Conservation (phyloP, 352 stramenopile genomes). For the Elongisporangium anandrum region DNA sequence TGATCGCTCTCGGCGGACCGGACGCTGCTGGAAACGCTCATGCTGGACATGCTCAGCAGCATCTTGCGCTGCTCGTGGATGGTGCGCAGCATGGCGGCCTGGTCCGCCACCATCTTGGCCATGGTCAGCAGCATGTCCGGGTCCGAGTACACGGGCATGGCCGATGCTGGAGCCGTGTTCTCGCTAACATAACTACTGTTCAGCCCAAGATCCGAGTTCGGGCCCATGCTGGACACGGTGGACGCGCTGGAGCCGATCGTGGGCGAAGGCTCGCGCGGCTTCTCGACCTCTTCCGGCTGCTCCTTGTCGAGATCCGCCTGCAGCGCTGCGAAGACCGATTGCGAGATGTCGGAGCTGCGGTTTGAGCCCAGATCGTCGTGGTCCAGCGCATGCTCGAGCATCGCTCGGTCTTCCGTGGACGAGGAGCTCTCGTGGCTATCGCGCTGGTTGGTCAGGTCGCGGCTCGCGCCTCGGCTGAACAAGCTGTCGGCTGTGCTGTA, state of each 20-base stretch:
- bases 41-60: background rate
- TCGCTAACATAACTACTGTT: background rate
- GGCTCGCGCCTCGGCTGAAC: background rate
- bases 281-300: background rate
- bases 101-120: background rate
- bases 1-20: background rate
- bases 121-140: background rate
- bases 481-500: background rate
- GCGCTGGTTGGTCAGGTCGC: background rate
- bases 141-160: background rate
- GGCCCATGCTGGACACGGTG: background rate
- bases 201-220: background rate
- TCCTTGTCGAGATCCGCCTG: background rate
- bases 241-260: background rate
- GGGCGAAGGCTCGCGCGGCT: background rate
- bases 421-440: background rate
- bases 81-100: background rate
- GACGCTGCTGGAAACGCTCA: background rate
- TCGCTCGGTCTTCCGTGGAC: background rate
- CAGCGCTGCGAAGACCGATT: background rate
- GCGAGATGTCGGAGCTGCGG: background rate
- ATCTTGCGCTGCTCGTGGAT: background rate
- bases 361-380: background rate
- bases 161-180: background rate
- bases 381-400: background rate